Evolutionary conservation across 345 rosid species (phyloP).

Genomic region (Acer negundo): DNA sequence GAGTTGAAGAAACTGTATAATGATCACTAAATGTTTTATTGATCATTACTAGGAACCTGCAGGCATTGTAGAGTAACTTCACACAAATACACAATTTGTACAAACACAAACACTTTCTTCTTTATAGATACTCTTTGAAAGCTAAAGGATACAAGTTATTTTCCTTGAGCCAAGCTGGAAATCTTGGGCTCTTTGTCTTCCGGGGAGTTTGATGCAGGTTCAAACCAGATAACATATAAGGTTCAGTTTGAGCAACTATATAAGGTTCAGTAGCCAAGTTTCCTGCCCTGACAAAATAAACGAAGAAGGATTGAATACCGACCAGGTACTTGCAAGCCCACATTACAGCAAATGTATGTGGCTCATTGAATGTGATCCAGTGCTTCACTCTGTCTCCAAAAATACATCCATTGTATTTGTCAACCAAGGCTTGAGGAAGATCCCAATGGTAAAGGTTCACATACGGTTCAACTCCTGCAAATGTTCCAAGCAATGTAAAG

Average conservation of each 20-base stretch:
- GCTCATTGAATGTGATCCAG: slow-evolving; percentile 96
- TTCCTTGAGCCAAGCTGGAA: slow-evolving; percentile 89
- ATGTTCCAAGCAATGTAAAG: neutral
- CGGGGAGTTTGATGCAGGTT: slow-evolving; percentile 57
- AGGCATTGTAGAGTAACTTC: neutral
- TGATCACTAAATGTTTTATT: no score
- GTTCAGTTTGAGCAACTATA: slow-evolving; percentile 72
- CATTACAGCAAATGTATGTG: slow-evolving; percentile 71
- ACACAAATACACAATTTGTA: neutral
- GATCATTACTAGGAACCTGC: slow-evolving; percentile 55
- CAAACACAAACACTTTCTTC: neutral
- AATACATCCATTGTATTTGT: slow-evolving; percentile 85
- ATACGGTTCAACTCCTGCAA: slow-evolving; percentile 82
- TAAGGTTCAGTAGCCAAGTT: slow-evolving; percentile 92
- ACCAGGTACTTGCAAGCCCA: slow-evolving; percentile 86
- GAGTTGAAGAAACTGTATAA: no score
- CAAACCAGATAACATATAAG: slow-evolving; percentile 86
- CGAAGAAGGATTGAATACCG: slow-evolving; percentile 74
- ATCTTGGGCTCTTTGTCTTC: slow-evolving; percentile 85
- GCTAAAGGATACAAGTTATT: neutral
- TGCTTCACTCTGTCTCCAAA: slow-evolving; percentile 93
- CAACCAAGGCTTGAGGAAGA: slow-evolving; percentile 88
- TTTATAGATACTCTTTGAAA: neutral
- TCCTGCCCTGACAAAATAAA: slow-evolving; percentile 63
- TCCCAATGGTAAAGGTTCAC: slow-evolving; percentile 97